Evolutionary conservation across 768 basidiomycete genomes (phyloP), one percentile per base, ranked within the genome.

Genomic region (Lactarius tabidus): DNA sequence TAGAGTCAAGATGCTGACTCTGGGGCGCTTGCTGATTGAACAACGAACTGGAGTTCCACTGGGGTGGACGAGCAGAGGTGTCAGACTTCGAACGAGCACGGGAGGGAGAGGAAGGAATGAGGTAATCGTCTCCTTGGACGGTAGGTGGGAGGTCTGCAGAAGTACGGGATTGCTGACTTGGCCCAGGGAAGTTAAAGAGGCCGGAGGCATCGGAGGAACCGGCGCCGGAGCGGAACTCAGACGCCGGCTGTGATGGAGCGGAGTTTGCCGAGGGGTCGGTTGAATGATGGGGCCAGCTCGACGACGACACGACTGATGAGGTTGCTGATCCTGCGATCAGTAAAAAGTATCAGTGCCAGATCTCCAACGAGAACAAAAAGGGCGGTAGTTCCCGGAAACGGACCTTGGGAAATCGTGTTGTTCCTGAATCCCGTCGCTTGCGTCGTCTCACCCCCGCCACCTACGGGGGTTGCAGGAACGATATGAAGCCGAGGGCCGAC

Each of bases 381-480:
- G n/a, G 45, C 33, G n/a, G 23, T 31, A 51, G 48, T 28, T 12
- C 8, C 39, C 60, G 35, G 14, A 39, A 14, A 81, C 82, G 74
- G 66, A 84, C 85, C 82, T 77, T 84, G 83, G 68, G 80, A 78
- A 57, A 87, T 77, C 74, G 69, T 82, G 73, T 68, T 82, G 73
- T 79, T 77, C 39, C 78, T 76, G 78, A 86, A 88, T 45, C 82
- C 80, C 41, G 77, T 80, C 43, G 77, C 73, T 64, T 81, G 79
- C 12, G 77, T 75, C 41, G 77, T 77, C 31, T 77, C 80, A 39
- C 77, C 85, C 26, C 84, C 87, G 65, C 82, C 87, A 65, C 82
- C 84, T 62, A 93, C 80, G 9, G 91, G 91, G 3, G 91, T 93
- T 26, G 91, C 89, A 48, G 91, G 91, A 8, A 92, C 90, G 67